Percentiles rank a stretch among this genome's conserved stretches.
phyloP scores from a whole-genome alignment of 75 land plant genomes.

The Isoetes taiwanensis region DNA sequence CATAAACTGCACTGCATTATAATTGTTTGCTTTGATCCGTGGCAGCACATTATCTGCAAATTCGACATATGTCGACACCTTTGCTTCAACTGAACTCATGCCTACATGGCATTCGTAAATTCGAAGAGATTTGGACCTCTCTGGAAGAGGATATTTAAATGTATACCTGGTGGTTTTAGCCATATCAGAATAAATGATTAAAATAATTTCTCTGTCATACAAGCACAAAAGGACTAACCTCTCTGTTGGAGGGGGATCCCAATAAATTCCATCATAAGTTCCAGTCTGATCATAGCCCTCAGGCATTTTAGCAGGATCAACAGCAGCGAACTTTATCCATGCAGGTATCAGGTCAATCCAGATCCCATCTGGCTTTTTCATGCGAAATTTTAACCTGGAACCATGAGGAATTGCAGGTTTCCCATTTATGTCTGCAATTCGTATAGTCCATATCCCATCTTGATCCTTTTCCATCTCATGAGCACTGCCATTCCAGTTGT shows the following conservation, averaged over 20 bases:
- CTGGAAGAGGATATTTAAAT: slow-evolving; percentile 64
- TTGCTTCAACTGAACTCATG: slow-evolving; percentile 86
- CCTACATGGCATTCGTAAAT: slow-evolving; percentile 99
- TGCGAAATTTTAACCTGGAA: slow-evolving; percentile 74
- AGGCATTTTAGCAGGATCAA: slow-evolving; percentile 54
- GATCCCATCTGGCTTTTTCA: slow-evolving; percentile 55
- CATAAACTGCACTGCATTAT: slow-evolving; percentile 96
- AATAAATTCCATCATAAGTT: slow-evolving; percentile 85
- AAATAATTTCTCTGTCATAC: background rate
- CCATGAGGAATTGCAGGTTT: slow-evolving; percentile 70
- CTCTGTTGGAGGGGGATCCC: slow-evolving; percentile 85
- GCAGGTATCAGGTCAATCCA: slow-evolving; percentile 94
- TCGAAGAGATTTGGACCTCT: slow-evolving; percentile 63
- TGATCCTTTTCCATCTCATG: slow-evolving; percentile 69
- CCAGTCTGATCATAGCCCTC: slow-evolving; percentile 23
- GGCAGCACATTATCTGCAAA: slow-evolving; percentile 90
- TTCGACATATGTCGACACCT: slow-evolving; percentile 63
- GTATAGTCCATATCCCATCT: slow-evolving; percentile 86
- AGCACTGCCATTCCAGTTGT: slow-evolving; percentile 76
- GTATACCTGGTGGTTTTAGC: slow-evolving; percentile 40
- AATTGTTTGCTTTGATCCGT: slow-evolving; percentile 73
- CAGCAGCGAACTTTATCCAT: slow-evolving; percentile 89
- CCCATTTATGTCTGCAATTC: slow-evolving; percentile 51
- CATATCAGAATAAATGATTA: background rate
- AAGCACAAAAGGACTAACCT: slow-evolving; percentile 32